Evolutionary conservation across 2,329 filamentous ascomycete species (phyloP), one percentile per base, ranked within the genome.

Genomic region (Pseudocercospora cruenta): DNA sequence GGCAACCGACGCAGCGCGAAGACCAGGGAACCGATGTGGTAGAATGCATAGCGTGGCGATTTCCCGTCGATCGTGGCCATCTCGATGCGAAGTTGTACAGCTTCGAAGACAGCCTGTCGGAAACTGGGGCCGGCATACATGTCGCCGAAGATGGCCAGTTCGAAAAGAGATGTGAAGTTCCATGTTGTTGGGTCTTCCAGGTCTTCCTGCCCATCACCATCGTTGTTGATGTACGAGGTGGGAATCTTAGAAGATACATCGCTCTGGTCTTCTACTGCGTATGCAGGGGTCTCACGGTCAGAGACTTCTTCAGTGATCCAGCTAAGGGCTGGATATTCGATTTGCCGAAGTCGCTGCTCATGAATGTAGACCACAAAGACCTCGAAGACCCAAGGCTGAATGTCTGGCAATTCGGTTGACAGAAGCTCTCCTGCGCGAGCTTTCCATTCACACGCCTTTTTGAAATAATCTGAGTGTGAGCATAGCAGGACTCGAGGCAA

Each of bases 391-490:
- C 39, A 45, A 5, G 39, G 39, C 19, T 45, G 39, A 8, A 45
- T 19, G 19, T 45, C 39, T 45, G 39, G 39, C 39, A 45, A 16
- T 19, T 47, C 43, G 5, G 43, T 47, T 22, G 21, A n/a, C 2
- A 58, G 31, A 10, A 12, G 16, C 36, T 58, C 39, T 33, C 55
- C 31, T 19, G 33, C n/a, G 16, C 55, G 31, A 4, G 14, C 22
- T 58, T 58, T 33, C 55, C 55, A 58, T 14, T 58, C 55, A 33
- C 33, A 47, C 21, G 21, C 36, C 6, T 60, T 60, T 14, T 47
- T 60, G 58, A 49, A 60, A 22, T 31, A 60, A 16, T 60, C 58
- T 10, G 58, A 60, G 3, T 31, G 24, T 8, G 36, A 14, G 39
- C 21, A 43, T 5, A 60, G 10, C n/a, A 60, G 58, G 10, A 12